These are phyloP conservation scores for Pseudocercospora cruenta DNA, from an alignment of 2,329 filamentous ascomycete genomes.

Conservation along the genomic window DNA sequence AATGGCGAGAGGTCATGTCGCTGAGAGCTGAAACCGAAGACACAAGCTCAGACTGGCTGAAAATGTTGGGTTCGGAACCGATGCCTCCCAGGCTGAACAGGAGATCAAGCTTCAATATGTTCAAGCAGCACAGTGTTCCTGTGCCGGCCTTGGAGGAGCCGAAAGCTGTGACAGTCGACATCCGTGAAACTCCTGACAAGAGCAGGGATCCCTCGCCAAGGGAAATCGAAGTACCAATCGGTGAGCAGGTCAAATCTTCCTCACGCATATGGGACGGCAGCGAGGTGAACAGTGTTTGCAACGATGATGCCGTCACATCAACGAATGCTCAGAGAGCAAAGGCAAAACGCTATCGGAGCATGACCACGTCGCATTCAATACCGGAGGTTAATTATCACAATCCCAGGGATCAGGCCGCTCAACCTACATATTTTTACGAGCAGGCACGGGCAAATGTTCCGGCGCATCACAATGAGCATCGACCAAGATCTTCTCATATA, in stretches of 20 bases:
- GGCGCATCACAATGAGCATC: constrained; percentile 23
- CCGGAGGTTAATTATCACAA: constrained; percentile 21
- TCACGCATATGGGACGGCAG: constrained; percentile 52
- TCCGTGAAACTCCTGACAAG: constrained; percentile 21
- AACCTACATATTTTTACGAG: constrained; percentile 30
- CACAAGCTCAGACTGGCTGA: constrained; percentile 81
- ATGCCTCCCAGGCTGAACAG: constrained; percentile 59
- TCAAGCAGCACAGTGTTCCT: constrained; percentile 24
- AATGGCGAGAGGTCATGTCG: constrained; percentile 86
- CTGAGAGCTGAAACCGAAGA: constrained; percentile 76
- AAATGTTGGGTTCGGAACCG: constrained; percentile 73
- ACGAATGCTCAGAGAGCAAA: constrained; percentile 26
- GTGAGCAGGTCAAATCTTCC: constrained; percentile 56
- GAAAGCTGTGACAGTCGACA: constrained; percentile 14
- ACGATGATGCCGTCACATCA: constrained; percentile 20
- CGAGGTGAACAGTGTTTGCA: constrained; percentile 39
- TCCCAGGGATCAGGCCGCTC: constrained; percentile 24
- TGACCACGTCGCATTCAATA: constrained; percentile 16
- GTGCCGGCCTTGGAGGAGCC: constrained; percentile 22
- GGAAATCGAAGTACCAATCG: constrained; percentile 65
- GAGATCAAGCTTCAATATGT: constrained; percentile 55
- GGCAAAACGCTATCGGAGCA: constrained; percentile 32
- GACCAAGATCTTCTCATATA: constrained; percentile 25
- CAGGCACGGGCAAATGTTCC: constrained; percentile 22
- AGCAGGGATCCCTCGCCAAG: constrained; percentile 42